Conservation (phyloP, 225 moss, liverwort and hornwort genomes). For the Polytrichum commune region DNA sequence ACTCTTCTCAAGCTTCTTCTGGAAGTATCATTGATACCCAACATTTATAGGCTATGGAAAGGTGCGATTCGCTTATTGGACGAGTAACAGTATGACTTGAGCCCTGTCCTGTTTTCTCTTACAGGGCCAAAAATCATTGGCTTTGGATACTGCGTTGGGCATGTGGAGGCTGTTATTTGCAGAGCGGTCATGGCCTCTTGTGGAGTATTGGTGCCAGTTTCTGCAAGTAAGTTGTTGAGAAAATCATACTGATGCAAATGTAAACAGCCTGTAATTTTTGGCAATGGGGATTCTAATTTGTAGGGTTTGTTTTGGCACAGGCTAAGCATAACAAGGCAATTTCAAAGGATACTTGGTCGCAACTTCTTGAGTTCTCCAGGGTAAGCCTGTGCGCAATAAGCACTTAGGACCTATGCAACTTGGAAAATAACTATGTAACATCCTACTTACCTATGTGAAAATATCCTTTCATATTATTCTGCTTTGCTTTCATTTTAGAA, state of each 20-base stretch:
- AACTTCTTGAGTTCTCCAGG: constrained; percentile 91
- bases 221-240: constrained; percentile 59
- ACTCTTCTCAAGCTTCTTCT: too few relatives aligned
- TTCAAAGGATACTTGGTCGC: constrained; percentile 93
- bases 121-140: constrained; percentile 94
- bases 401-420: background rate
- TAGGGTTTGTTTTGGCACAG: constrained; percentile 29
- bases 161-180: constrained; percentile 93
- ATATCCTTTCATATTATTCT: background rate
- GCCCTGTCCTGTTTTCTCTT: constrained; percentile 2
- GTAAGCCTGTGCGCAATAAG: constrained; percentile 34
- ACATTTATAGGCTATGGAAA: too few relatives aligned
- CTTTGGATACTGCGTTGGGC: constrained; percentile 88
- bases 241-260: too few relatives aligned
- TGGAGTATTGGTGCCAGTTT: constrained; percentile 91
- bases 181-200: constrained; percentile 83
- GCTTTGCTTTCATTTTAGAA: background rate
- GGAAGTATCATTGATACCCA: too few relatives aligned
- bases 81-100: background rate
- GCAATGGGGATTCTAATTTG: constrained; percentile 2
- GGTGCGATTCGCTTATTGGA: background rate
- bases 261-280: background rate
- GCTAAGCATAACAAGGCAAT: constrained; percentile 97
- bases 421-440: background rate
- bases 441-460: background rate